Evolutionary conservation across 768 basidiomycete genomes (phyloP).

Genomic region (Pleurotus tuber-regium): DNA sequence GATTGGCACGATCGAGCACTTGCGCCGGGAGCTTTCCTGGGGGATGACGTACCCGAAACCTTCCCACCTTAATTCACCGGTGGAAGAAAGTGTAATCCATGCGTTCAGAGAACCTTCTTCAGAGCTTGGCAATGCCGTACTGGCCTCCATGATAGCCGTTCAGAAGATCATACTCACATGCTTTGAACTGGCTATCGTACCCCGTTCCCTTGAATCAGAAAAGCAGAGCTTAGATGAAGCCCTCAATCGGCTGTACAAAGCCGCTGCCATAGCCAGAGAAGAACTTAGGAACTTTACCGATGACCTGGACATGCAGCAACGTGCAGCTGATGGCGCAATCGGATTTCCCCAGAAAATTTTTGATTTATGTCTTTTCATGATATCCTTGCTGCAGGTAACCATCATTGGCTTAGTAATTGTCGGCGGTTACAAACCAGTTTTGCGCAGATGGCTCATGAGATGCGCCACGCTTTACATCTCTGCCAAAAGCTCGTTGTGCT

Average conservation of each 20-base stretch:
- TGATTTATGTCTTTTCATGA: slow-evolving; percentile 37
- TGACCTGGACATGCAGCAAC: slow-evolving; percentile 24
- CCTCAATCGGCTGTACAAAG: slow-evolving; percentile 19
- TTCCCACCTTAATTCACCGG: slow-evolving; percentile 6
- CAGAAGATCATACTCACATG: slow-evolving; percentile 29
- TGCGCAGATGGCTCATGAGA: slow-evolving; percentile 41
- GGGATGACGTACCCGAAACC: slow-evolving; percentile 27
- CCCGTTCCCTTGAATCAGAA: slow-evolving; percentile 10
- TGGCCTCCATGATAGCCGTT: slow-evolving; percentile 31
- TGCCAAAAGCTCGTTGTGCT: slow-evolving; percentile 25
- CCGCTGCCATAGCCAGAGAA: slow-evolving; percentile 23
- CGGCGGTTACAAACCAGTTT: too few relatives aligned
- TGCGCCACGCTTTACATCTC: slow-evolving; percentile 31
- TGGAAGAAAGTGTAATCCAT: slow-evolving; percentile 13
- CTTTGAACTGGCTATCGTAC: slow-evolving; percentile 19
- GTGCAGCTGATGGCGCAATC: slow-evolving; percentile 15
- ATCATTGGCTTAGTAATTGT: too few relatives aligned
- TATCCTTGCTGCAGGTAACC: slow-evolving; percentile 42
- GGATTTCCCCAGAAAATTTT: slow-evolving; percentile 27
- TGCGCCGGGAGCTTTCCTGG: slow-evolving; percentile 44
- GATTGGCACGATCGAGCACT: slow-evolving; percentile 41
- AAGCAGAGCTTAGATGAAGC: slow-evolving; percentile 15
- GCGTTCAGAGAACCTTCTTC: slow-evolving; percentile 25
- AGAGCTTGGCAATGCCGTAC: slow-evolving; percentile 32
- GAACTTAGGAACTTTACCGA: slow-evolving; percentile 31